A percentile compares a stretch with the other conserved stretches of the same genome.
phyloP scores from a whole-genome alignment of 352 stramenopile species.

The Phytophthora pseudosyringae region DNA sequence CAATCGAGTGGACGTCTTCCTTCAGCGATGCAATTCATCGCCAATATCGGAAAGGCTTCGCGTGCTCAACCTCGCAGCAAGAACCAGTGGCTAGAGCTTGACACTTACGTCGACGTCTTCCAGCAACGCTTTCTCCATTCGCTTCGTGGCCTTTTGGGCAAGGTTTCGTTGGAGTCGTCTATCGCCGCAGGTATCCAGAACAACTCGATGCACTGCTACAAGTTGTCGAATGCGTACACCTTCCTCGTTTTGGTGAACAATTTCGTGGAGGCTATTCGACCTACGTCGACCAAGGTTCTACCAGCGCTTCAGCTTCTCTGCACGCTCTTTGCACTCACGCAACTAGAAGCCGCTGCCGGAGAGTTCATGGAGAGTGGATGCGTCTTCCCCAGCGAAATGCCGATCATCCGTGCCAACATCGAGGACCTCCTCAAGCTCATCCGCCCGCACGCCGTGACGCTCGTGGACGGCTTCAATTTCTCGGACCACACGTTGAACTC shows the following conservation, averaged over 20 bases:
- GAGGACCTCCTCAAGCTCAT: constrained; percentile 58
- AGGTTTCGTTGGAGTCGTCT: constrained; percentile 35
- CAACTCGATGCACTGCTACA: constrained; percentile 69
- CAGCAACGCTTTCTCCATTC: constrained; percentile 66
- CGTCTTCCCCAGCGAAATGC: constrained; percentile 52
- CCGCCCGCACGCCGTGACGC: constrained; percentile 70
- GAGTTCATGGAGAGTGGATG: constrained; percentile 75
- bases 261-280: constrained; percentile 47
- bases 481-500: constrained; percentile 78
- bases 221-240: constrained; percentile 64
- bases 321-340: constrained; percentile 76
- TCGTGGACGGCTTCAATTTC: constrained; percentile 85
- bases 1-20: constrained; percentile 37
- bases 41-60: constrained; percentile 50
- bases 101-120: constrained; percentile 49
- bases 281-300: constrained; percentile 21
- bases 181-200: constrained; percentile 58
- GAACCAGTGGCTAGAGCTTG: constrained; percentile 44
- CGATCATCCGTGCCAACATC: constrained; percentile 55
- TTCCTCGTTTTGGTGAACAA: constrained; percentile 55
- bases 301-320: constrained; percentile 64
- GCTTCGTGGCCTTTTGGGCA: constrained; percentile 47
- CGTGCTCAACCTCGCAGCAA: constrained; percentile 28
- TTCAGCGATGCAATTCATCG: constrained; percentile 51
- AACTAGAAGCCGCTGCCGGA: constrained; percentile 65